phyloP scores from a whole-genome alignment of 345 rosid species.

The Eucalyptus cladocalyx region DNA sequence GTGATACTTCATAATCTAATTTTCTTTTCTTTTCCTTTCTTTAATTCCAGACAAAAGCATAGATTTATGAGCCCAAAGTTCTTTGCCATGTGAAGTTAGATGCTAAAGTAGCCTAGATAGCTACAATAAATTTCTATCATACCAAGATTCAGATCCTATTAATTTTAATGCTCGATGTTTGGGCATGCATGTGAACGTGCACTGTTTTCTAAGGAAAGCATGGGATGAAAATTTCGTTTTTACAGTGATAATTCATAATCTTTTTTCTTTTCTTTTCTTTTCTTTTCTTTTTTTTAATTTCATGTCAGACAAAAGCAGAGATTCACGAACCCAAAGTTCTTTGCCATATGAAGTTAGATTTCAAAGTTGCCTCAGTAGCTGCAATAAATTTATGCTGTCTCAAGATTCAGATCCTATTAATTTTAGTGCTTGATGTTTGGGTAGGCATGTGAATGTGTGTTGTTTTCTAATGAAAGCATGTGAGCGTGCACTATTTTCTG shows the following conservation, averaged over 20 bases:
- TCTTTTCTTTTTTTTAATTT: too few relatives aligned
- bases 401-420: background rate
- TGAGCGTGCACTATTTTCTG: too few relatives aligned
- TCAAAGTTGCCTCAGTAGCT: background rate
- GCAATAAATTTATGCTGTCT: background rate
- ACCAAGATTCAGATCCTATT: background rate
- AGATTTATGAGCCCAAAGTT: too few relatives aligned
- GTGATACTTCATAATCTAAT: too few relatives aligned
- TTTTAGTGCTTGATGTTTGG: background rate
- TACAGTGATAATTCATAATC: background rate
- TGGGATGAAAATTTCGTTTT: background rate
- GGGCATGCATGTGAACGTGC: background rate
- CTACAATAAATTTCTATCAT: background rate
- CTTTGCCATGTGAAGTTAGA: background rate
- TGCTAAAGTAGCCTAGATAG: background rate
- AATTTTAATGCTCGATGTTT: background rate
- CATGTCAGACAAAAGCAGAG: too few relatives aligned
- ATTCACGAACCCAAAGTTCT: too few relatives aligned
- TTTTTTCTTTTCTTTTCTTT: too few relatives aligned
- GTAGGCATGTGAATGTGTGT: accelerated
- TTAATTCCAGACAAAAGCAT: too few relatives aligned
- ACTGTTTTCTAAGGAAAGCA: background rate
- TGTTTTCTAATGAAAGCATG: background rate
- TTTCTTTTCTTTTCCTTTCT: too few relatives aligned
- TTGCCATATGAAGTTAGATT: too few relatives aligned